Evolutionary conservation across 148 eudicot species (phyloP).

Genomic region (Fallopia convolvulus): DNA sequence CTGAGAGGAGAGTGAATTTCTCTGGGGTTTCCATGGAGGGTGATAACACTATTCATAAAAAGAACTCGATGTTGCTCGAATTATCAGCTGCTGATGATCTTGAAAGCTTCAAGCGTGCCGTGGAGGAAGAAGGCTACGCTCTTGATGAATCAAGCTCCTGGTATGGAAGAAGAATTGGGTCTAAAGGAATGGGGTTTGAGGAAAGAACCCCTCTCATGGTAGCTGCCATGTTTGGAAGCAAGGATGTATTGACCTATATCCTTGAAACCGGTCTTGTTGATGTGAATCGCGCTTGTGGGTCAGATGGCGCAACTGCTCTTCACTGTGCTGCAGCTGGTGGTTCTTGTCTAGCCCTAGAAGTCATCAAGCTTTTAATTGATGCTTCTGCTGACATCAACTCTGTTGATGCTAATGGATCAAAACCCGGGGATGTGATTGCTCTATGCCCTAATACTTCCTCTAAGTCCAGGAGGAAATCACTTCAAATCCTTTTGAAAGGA

Average conservation of each 20-base stretch:
- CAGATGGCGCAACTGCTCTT: constrained; percentile 68
- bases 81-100: constrained; percentile 66
- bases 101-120: constrained; percentile 30
- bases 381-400: constrained; percentile 41
- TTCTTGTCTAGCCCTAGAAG: constrained; percentile 22
- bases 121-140: constrained; percentile 37
- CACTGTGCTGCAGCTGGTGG: constrained; percentile 90
- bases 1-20: neutral
- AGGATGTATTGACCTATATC: constrained; percentile 38
- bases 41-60: neutral
- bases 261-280: constrained; percentile 34
- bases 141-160: constrained; percentile 45
- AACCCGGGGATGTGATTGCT: constrained; percentile 57
- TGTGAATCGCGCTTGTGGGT: constrained; percentile 53
- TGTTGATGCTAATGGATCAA: constrained; percentile 49
- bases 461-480: constrained; percentile 21
- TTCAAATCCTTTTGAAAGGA: constrained; percentile 41
- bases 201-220: constrained; percentile 81
- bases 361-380: constrained; percentile 40
- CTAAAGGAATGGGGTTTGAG: constrained; percentile 60
- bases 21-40: constrained; percentile 6
- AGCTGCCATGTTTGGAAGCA: constrained; percentile 67
- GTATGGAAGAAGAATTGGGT: constrained; percentile 72
- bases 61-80: constrained; percentile 48
- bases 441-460: constrained; percentile 22